Evolutionary conservation across 2,329 filamentous ascomycete species (phyloP).

Genomic region (Cladosporium sp.): DNA sequence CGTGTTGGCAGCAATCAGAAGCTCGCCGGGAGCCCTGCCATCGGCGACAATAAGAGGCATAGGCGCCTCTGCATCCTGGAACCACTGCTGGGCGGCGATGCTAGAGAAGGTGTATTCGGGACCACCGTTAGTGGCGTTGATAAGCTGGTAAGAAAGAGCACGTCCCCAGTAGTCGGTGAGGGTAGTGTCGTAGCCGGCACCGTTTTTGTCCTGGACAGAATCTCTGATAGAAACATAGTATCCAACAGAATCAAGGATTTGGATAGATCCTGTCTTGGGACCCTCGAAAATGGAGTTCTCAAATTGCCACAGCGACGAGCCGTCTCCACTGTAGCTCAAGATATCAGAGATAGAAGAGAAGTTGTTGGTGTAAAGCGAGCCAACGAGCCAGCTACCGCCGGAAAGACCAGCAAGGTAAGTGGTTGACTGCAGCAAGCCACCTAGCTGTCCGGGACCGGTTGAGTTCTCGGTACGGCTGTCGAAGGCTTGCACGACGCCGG

Average conservation of each 20-base stretch:
- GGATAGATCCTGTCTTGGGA: constrained; percentile 54
- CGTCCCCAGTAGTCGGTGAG: constrained; percentile 89
- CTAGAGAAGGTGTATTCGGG: constrained; percentile 81
- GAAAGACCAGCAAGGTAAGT: constrained; percentile 82
- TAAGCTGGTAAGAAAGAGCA: constrained; percentile 80
- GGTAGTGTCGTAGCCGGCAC: constrained; percentile 68
- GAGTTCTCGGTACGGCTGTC: constrained; percentile 70
- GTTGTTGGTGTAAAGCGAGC: constrained; percentile 77
- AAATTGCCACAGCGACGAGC: constrained; percentile 62
- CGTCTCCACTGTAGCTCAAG: constrained; percentile 44
- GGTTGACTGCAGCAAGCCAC: constrained; percentile 76
- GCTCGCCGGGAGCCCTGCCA: constrained; percentile 63
- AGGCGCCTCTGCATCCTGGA: constrained; percentile 64
- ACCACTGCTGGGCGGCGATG: constrained; percentile 65
- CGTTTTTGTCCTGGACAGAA: constrained; percentile 61
- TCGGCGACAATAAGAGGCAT: constrained; percentile 75
- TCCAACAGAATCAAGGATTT: constrained; percentile 56
- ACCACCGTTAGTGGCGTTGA: constrained; percentile 75
- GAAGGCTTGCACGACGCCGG: constrained; percentile 76
- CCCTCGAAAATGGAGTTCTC: constrained; percentile 62
- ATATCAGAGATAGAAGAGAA: constrained; percentile 69
- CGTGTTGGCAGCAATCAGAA: constrained; percentile 67
- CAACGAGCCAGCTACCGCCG: constrained; percentile 81
- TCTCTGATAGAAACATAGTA: constrained; percentile 65
- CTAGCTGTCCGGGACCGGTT: constrained; percentile 67